These are phyloP conservation scores for Penicillium sp. DNA, from an alignment of 2,329 filamentous ascomycete genomes.

Conservation along the genomic window DNA sequence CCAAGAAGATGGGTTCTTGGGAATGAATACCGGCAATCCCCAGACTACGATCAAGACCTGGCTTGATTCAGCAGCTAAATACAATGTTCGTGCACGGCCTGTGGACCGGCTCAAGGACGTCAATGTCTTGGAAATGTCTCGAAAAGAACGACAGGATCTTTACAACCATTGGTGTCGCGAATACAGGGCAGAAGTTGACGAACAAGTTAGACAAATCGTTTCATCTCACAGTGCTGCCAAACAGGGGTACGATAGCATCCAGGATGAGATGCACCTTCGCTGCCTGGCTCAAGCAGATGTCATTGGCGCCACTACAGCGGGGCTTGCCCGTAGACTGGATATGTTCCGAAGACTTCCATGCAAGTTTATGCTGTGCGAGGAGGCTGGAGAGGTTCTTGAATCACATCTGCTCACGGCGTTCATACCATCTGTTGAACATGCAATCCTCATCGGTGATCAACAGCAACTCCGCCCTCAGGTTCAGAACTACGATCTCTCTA, in stretches of 20 bases:
- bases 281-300: constrained; percentile 37
- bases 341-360: constrained; percentile 38
- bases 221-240: neutral
- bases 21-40: neutral
- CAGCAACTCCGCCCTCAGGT: constrained; percentile 37
- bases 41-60: neutral
- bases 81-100: neutral
- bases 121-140: neutral
- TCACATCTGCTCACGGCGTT: constrained; percentile 36
- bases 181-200: neutral
- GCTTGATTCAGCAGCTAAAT: neutral
- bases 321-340: constrained; percentile 42
- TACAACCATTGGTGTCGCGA: neutral
- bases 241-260: constrained; percentile 4
- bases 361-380: constrained; percentile 38
- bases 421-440: constrained; percentile 36
- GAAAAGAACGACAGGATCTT: neutral
- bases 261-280: constrained; percentile 23
- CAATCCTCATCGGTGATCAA: constrained; percentile 40
- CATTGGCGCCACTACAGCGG: constrained; percentile 49
- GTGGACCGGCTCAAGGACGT: neutral
- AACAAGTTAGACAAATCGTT: neutral
- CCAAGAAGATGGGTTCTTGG: neutral
- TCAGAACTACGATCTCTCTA: constrained; percentile 30
- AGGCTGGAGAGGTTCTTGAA: constrained; percentile 40